Evolutionary conservation across 257 asterid genomes (phyloP).

Genomic region (Nicotiana tabacum): DNA sequence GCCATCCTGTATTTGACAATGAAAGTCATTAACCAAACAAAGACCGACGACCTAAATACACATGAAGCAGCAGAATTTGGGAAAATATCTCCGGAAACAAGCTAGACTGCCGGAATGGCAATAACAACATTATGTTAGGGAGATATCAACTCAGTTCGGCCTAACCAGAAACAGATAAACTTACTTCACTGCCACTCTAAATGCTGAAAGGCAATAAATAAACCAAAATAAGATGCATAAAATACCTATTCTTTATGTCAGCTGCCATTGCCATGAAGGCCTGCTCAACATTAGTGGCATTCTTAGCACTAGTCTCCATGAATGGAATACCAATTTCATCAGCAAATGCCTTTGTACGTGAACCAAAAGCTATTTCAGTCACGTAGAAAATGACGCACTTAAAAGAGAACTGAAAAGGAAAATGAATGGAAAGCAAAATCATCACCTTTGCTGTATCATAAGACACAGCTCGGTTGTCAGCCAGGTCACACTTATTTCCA

Average conservation of each 20-base stretch:
- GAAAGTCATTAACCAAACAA: not conserved
- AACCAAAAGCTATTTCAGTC: not conserved
- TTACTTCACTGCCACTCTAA: not conserved
- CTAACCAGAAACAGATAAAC: not conserved
- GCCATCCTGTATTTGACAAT: conserved; percentile 50
- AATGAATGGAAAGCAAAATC: not conserved
- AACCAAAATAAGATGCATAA: not conserved
- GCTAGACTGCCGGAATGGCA: not conserved
- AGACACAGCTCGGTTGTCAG: conserved; percentile 58
- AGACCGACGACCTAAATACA: not conserved
- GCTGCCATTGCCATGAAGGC: conserved; percentile 84
- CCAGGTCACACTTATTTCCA: conserved; percentile 63
- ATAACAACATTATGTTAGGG: not conserved
- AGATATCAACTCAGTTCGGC: not conserved
- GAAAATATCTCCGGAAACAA: too few relatives aligned
- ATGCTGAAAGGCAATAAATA: not conserved
- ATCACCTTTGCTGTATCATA: conserved; percentile 67
- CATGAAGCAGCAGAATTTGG: not conserved
- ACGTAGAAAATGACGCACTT: not conserved
- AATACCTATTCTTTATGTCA: conserved; percentile 59
- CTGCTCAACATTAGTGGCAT: conserved; percentile 60
- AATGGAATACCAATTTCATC: conserved; percentile 76
- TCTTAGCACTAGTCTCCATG: conserved; percentile 68
- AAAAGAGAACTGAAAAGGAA: not conserved
- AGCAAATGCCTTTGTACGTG: conserved; percentile 49